These are phyloP conservation scores for Bisporella sp. DNA, from an alignment of 2,329 filamentous ascomycete species.

Conservation along the genomic window DNA sequence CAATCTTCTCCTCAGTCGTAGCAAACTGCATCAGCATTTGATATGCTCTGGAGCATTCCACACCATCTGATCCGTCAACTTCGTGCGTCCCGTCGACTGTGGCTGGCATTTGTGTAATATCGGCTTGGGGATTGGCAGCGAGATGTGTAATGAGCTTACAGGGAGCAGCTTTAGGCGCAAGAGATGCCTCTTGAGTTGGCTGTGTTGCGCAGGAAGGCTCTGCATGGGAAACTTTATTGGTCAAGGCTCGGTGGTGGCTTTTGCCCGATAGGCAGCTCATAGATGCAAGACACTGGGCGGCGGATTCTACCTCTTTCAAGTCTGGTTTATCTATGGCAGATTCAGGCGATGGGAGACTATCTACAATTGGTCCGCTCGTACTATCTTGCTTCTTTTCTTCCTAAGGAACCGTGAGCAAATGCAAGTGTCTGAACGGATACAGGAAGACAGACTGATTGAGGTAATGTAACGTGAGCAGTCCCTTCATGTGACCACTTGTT, in stretches of 20 bases:
- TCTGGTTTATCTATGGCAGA: not conserved
- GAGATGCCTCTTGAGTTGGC: not conserved
- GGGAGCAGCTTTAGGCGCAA: not conserved
- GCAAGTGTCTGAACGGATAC: not conserved
- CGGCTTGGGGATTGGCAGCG: conserved; percentile 1
- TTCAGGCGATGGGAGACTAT: not conserved
- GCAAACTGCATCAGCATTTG: conserved; percentile 14
- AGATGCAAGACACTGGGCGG: not conserved
- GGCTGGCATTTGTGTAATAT: conserved; percentile 1
- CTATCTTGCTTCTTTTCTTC: not conserved
- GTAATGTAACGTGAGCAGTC: not conserved
- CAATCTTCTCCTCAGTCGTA: conserved; percentile 12
- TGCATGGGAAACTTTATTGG: not conserved
- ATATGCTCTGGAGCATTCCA: conserved; percentile 10
- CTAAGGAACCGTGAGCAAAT: not conserved
- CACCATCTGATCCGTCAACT: conserved; percentile 3
- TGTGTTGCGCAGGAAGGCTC: not conserved
- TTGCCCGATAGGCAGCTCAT: no score
- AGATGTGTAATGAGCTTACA: conserved; percentile 7
- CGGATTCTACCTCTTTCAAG: not conserved
- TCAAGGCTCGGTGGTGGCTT: not conserved
- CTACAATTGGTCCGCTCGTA: not conserved
- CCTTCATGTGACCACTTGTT: not conserved
- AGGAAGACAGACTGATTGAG: not conserved
- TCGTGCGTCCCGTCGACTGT: not conserved